Evolutionary conservation across 805 yeast species (phyloP), one percentile per base, ranked within the genome.

Genomic region (Candida endomychidarum): DNA sequence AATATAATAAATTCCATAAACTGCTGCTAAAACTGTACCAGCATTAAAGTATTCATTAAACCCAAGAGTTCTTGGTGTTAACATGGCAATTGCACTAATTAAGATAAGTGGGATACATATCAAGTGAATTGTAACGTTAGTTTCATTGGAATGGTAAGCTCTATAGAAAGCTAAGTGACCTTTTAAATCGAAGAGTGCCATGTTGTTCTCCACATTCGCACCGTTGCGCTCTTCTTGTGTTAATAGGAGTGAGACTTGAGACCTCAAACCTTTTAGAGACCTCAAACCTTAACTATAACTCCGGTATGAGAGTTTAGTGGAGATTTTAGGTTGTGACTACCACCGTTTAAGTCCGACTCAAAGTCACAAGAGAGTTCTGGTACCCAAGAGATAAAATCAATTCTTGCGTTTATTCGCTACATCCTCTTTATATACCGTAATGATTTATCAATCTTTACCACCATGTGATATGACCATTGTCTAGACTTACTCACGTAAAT

Each of bases 61-160:
- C 3, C 17, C 27, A 5, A 31, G 25, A 6, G 34, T 10, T 18
- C 59, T 49, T 5, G 63, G 31, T 12, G 60, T 48, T 7, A 58
- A 45, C 21, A 78, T 50, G 9, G 76, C 65, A 30, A 80, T 55
- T 1, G 81, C 60, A 3, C 87, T 69, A 38, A 75, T 61, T 21
- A 86, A 66, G 37, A 91, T 89, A 15, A 78, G 60, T 1, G 98
- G 98, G 22, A 91, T 89, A 55, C 88, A 88, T 3, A 77, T 58
- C 33, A 84, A 58, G 56, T 91, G 99, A 47, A 91, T 85, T 8
- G 67, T 48, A 5, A 90, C 90, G 62, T 91, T 91, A 1, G 62
- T 65, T 49, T 79, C 66, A 56, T 73, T 58, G 46, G 57, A 66
- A 46, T 78, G 83, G 48, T 77, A 78, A 1, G 73, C 59, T 53